phyloP scores from a whole-genome alignment of 1,284 basidiomycete genomes.

The Schizopora paradoxa region DNA sequence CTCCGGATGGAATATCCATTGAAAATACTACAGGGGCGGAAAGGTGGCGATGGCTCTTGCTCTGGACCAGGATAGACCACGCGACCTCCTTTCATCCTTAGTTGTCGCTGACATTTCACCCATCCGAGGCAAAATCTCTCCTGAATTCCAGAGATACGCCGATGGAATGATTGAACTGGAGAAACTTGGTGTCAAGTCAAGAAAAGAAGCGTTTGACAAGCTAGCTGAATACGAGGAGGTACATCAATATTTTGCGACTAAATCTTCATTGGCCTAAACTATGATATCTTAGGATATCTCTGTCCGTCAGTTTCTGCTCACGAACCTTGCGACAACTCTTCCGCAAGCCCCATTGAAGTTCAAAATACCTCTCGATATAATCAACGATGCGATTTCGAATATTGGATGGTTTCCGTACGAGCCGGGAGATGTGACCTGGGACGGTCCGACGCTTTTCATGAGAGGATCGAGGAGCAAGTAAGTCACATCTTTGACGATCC shows the following conservation, averaged over 20 bases:
- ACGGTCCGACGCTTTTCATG: slow-evolving; percentile 65
- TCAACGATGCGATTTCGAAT: slow-evolving; percentile 55
- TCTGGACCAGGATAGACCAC: slow-evolving; percentile 46
- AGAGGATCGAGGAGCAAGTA: slow-evolving; percentile 76
- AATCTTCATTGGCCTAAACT: slow-evolving; percentile 3
- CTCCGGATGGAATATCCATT: slow-evolving; percentile 1
- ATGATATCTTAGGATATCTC: slow-evolving; percentile 48
- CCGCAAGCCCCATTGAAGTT: slow-evolving; percentile 47
- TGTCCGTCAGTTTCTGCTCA: slow-evolving; percentile 76
- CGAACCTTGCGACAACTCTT: slow-evolving; percentile 55
- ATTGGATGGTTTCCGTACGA: slow-evolving; percentile 75
- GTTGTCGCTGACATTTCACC: slow-evolving; percentile 82
- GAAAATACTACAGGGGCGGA: slow-evolving; percentile 61
- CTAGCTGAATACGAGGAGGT: slow-evolving; percentile 59
- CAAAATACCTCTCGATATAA: slow-evolving; percentile 64
- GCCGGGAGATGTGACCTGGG: slow-evolving; percentile 52
- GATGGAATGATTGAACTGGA: slow-evolving; percentile 70
- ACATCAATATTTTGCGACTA: slow-evolving; percentile 8
- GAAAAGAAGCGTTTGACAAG: slow-evolving; percentile 64
- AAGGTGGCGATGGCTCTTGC: slow-evolving; percentile 83
- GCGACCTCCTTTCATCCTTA: slow-evolving; percentile 51
- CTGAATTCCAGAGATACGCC: slow-evolving; percentile 64
- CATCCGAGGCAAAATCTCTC: slow-evolving; percentile 51
- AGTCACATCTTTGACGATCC: slow-evolving; percentile 22
- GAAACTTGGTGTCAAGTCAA: slow-evolving; percentile 40